Base-by-base conservation (phyloP, 495 filamentous ascomycete genomes). In the Pseudomonodictys pantanalensis region DNA sequence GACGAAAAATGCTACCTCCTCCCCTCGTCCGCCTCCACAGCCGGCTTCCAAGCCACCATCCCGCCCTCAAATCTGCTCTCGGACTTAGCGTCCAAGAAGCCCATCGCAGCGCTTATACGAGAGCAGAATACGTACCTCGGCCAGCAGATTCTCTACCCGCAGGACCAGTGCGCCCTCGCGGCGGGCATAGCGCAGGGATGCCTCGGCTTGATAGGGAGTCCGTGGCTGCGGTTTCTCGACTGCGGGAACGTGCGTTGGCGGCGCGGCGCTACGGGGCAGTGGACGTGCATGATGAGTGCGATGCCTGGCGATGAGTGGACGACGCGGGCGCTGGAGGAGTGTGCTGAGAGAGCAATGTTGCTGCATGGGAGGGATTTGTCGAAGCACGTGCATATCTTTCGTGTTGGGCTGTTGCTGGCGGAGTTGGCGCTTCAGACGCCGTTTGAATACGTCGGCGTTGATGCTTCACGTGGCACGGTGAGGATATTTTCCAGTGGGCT, bases 221-320 rank as follows among this genome's bases (percentile, higher is more conserved):
- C 17, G 18, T 62, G 58, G 58, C 58, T 62, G 9, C 3, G 51
- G 6, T 50, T 42, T 32, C 38, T 62, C 2, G 51, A 56, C 20
- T 26, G 26, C 24, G 8, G 15, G 12, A 62, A 54, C 45, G 32
- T 62, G 4, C 58, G 58, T 12, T 62, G 58, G 43, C 42, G 58
- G 2, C 51, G 52, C 9, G 49, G 23, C 23, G 52, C 58, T 3
- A 32, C 17, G 2, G 58, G 51, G 5, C 28, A 46, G 3, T 62
- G 58, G 58, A 62, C 58, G 4, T 18, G 28, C 11, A 62, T 62
- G 58, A 38, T 62, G 39, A 25, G 43, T 42, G 50, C 58, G 2
- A 15, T 10, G 2, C 45, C 58, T 9, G 58, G 50, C n/a, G 43
- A 62, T 43, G 26, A n/a, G 0, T 24, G 38, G 0, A 53, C 33